Evolutionary conservation across 2,329 filamentous ascomycete species (phyloP), one percentile per base, ranked within the genome.

Genomic region (Xylariales sp.): DNA sequence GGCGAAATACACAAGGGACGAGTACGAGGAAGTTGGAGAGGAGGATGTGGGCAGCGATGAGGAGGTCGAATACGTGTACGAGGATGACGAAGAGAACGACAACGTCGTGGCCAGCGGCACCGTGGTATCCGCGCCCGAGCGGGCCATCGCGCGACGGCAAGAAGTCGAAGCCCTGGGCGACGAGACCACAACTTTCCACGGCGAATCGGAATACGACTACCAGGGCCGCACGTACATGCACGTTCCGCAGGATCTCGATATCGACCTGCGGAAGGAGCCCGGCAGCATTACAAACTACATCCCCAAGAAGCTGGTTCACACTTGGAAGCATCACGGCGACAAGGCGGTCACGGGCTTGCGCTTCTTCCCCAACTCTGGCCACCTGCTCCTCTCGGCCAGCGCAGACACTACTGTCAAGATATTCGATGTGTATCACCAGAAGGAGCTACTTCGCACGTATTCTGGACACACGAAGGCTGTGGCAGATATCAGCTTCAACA

Each of bases 201-300:
- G 90, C 45, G 75, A 76, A 28, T 73, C 86, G 56, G 72, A 93
- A 63, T 84, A 82, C 69, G 93, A 98, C 61, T 98, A 98, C 67
- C 86, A 94, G 60, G 93, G 93, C 33, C 76, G 93, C 48, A 95
- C 91, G 23, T 98, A 95, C 60, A 96, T 98, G 91, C 93, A 98
- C 63, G 75, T 97, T 31, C 93, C 93, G 4, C 89, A 88, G 60
- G 90, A 95, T 59, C 67, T 95, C 63, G 87, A 88, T 55, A 71
- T 95, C 58, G 86, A 95, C 57, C 70, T 98, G 51, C 77, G 74
- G 47, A 94, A 93, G 64, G 88, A 94, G 43, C 61, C 73, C 30
- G 87, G 86, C 52, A 89, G 83, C 55, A 63, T 78, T 56, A 90
- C 90, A 57, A 97, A 95, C 61, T 98, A 81, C 58, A 88, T 94